Evolutionary conservation across 169 alveolate genomes (phyloP).

Genomic region (Prorocentrum cordatum): DNA sequence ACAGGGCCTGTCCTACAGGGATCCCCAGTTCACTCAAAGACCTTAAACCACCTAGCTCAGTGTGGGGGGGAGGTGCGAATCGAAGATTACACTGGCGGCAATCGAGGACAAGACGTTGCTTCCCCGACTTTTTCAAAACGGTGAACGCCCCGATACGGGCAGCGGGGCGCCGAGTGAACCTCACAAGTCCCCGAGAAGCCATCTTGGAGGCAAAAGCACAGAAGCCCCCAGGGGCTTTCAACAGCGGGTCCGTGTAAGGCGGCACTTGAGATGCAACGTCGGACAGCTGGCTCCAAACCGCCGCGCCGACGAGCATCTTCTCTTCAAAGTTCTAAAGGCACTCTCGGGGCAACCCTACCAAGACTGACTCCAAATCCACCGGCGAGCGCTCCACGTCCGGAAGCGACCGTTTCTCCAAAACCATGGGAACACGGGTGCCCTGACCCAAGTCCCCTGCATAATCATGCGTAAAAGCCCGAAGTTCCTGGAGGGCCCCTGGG

Average conservation of each 20-base stretch:
- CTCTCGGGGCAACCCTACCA: neutral
- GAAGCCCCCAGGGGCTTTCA: neutral
- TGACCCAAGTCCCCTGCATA: neutral
- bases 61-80: neutral
- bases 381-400: neutral
- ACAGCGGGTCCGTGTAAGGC: neutral
- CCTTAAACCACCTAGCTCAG: neutral
- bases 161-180: neutral
- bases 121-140: neutral
- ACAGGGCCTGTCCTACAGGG: neutral
- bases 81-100: neutral
- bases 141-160: constrained; percentile 12
- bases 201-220: neutral
- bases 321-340: neutral
- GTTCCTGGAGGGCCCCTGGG: constrained; percentile 3
- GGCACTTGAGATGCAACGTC: neutral
- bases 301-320: neutral
- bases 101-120: neutral
- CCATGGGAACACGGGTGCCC: neutral
- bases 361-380: neutral
- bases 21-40: neutral
- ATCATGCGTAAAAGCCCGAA: neutral
- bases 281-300: neutral
- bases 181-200: neutral
- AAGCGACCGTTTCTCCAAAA: neutral